Conservation (phyloP, 352 stramenopile species). For the Pythium brachiatum region DNA sequence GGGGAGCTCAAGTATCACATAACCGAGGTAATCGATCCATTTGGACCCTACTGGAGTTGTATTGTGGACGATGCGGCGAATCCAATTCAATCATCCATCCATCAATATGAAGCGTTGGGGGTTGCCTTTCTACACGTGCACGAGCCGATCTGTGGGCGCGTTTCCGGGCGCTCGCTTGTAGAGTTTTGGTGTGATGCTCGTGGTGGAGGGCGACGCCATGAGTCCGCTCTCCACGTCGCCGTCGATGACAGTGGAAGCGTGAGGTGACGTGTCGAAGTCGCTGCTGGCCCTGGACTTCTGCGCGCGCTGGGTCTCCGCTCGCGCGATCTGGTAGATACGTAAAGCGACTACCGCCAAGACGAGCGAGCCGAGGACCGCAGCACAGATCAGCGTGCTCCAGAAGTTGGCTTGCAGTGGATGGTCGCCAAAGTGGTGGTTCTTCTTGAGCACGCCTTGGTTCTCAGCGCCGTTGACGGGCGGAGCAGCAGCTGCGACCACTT, state of each 20-base stretch:
- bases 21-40: neutral
- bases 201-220: slow-evolving; percentile 3
- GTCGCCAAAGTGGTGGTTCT: slow-evolving; percentile 27
- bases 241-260: neutral
- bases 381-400: slow-evolving; percentile 55
- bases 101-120: neutral
- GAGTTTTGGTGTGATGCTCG: slow-evolving; percentile 25
- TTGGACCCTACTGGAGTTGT: neutral
- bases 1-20: neutral
- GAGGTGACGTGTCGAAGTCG: slow-evolving; percentile 6
- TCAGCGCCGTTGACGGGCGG: neutral
- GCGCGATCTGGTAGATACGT: slow-evolving; percentile 52
- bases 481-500: slow-evolving; percentile 49
- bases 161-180: slow-evolving; percentile 58
- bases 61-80: slow-evolving; percentile 5
- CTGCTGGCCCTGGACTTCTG: slow-evolving; percentile 18
- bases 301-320: slow-evolving; percentile 35
- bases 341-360: slow-evolving; percentile 48
- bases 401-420: slow-evolving; percentile 25
- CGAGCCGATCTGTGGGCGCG: slow-evolving; percentile 36
- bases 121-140: slow-evolving; percentile 27
- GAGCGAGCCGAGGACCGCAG: slow-evolving; percentile 38
- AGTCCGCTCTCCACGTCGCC: slow-evolving; percentile 3
- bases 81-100: neutral
- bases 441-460: neutral